phyloP scores from a whole-genome alignment of 2,329 filamentous ascomycete species.

The Colletotrichum lindemuthianum region DNA sequence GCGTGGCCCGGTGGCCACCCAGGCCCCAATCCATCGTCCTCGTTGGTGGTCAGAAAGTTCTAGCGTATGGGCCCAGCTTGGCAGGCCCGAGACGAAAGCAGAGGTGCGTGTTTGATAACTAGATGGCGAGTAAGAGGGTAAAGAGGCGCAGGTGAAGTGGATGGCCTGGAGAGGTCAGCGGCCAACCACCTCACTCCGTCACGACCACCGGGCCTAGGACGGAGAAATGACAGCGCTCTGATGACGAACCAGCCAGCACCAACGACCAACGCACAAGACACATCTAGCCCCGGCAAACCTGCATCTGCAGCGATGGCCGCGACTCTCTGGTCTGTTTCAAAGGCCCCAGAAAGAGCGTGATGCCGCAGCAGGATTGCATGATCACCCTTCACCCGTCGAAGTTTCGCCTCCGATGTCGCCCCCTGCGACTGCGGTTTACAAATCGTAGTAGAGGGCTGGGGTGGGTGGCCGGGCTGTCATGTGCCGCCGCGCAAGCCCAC shows the following conservation, averaged over 20 bases:
- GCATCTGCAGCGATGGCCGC: not conserved
- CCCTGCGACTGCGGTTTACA: not conserved
- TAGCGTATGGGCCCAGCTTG: too few species aligned
- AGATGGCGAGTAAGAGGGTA: slow-evolving; percentile 2
- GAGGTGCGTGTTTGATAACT: slow-evolving; percentile 3
- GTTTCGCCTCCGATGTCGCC: slow-evolving; percentile 24
- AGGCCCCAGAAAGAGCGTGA: slow-evolving; percentile 13
- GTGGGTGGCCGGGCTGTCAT: slow-evolving; percentile 10
- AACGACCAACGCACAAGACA: not conserved
- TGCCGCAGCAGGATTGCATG: slow-evolving; percentile 5
- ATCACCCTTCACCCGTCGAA: not conserved
- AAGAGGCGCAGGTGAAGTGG: slow-evolving; percentile 23
- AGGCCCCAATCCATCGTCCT: too few species aligned
- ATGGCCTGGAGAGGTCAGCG: slow-evolving; percentile 7
- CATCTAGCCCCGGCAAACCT: not conserved
- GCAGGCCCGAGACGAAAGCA: slow-evolving; percentile 7
- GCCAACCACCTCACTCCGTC: slow-evolving; percentile 5
- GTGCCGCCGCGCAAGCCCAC: slow-evolving; percentile 20
- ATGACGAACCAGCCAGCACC: slow-evolving; percentile 11
- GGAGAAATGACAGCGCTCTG: slow-evolving; percentile 1
- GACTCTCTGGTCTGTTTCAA: slow-evolving; percentile 4
- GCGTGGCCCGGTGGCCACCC: too few species aligned
- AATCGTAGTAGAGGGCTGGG: slow-evolving; percentile 10
- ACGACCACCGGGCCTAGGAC: too few species aligned
- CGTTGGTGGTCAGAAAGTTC: too few species aligned